phyloP scores from a whole-genome alignment of 2,329 filamentous ascomycete species.

The Tolypocladium tundrense region DNA sequence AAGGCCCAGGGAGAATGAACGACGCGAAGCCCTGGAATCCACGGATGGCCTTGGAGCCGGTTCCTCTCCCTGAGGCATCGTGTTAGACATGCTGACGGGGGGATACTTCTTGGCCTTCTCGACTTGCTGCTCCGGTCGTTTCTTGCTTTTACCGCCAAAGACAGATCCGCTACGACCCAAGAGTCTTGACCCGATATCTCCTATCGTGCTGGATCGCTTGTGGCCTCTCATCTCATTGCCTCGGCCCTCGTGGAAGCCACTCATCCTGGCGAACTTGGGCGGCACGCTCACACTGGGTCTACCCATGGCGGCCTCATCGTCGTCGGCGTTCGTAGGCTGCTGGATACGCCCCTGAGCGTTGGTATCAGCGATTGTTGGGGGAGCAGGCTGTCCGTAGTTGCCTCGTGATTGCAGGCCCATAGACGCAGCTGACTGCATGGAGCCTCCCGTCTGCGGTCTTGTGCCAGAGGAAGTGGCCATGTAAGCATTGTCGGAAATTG shows the following conservation, averaged over 20 bases:
- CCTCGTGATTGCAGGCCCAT: conserved; percentile 56
- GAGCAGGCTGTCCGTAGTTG: conserved; percentile 74
- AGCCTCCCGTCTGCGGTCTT: conserved; percentile 73
- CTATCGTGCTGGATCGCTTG: conserved; percentile 66
- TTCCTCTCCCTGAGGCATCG: conserved; percentile 49
- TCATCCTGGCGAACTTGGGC: conserved; percentile 46
- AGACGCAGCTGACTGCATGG: conserved; percentile 59
- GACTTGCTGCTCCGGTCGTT: conserved; percentile 38
- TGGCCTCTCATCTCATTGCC: conserved; percentile 43
- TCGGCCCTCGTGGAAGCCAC: conserved; percentile 45
- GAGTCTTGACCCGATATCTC: conserved; percentile 71
- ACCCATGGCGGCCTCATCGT: conserved; percentile 60
- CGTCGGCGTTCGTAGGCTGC: conserved; percentile 53
- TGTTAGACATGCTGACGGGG: conserved; percentile 80
- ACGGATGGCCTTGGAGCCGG: conserved; percentile 48
- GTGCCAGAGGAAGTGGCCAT: conserved; percentile 33
- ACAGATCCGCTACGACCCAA: conserved; percentile 77
- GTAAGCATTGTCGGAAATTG: conserved; percentile 29
- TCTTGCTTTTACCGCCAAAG: conserved; percentile 54
- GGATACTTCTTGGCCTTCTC: conserved; percentile 67
- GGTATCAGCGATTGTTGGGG: conserved; percentile 76
- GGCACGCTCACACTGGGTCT: conserved; percentile 50
- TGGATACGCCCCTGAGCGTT: conserved; percentile 86
- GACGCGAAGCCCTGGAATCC: conserved; percentile 56
- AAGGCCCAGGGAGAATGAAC: conserved; percentile 60